Evolutionary conservation across 805 yeast genomes (phyloP).

Genomic region (Hanseniaspora valbyensis): DNA sequence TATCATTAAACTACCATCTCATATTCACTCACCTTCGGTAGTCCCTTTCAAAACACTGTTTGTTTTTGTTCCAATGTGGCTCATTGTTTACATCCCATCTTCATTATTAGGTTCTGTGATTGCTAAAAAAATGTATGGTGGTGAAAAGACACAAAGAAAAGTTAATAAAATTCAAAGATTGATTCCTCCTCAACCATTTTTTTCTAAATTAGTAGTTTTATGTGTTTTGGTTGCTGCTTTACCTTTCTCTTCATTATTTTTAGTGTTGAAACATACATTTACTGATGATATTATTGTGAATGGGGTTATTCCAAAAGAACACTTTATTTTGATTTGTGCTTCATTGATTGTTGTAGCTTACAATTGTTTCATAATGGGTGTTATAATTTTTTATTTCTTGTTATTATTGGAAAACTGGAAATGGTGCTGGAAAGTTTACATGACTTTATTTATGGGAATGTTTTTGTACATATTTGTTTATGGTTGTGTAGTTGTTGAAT

Average conservation of each 20-base stretch:
- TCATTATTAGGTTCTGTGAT: slow-evolving; percentile 73
- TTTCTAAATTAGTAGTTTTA: slow-evolving; percentile 56
- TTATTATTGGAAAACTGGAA: slow-evolving; percentile 84
- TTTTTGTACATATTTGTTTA: slow-evolving; percentile 75
- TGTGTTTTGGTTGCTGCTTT: slow-evolving; percentile 36
- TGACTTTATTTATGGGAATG: slow-evolving; percentile 88
- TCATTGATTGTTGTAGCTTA: slow-evolving; percentile 65
- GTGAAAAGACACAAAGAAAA: slow-evolving; percentile 60
- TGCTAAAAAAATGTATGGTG: slow-evolving; percentile 51
- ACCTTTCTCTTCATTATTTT: slow-evolving; percentile 94
- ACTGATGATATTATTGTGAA: slow-evolving; percentile 77
- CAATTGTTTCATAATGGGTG: slow-evolving; percentile 68
- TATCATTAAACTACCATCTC: slow-evolving; percentile 34
- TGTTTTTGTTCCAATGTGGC: slow-evolving; percentile 76
- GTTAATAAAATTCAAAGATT: slow-evolving; percentile 95
- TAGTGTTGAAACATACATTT: slow-evolving; percentile 87
- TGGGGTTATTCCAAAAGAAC: slow-evolving; percentile 83
- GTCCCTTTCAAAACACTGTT: slow-evolving; percentile 84
- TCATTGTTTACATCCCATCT: slow-evolving; percentile 70
- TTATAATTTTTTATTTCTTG: slow-evolving; percentile 70
- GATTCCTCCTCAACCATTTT: slow-evolving; percentile 84
- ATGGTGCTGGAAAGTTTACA: slow-evolving; percentile 94
- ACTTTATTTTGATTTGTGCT: slow-evolving; percentile 97
- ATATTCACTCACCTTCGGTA: slow-evolving; percentile 80
- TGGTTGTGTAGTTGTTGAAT: slow-evolving; percentile 60